Conservation (phyloP, 2,329 filamentous ascomycete genomes). For the Clonostachys rhizophaga region DNA sequence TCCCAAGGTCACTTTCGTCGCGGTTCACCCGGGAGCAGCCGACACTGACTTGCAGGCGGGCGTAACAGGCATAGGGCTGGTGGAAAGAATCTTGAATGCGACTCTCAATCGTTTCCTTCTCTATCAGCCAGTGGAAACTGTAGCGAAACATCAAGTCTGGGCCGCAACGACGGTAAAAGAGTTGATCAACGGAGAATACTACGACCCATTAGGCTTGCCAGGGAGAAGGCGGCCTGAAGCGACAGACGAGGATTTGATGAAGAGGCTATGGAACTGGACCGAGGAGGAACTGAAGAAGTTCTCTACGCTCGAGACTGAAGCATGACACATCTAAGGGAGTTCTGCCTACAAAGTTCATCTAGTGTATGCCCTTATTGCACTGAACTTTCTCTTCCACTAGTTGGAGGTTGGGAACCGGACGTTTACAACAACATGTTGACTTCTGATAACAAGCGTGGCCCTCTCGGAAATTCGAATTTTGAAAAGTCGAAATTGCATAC, state of each 20-base stretch:
- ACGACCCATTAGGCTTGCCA: slow-evolving; percentile 13
- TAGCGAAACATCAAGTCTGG: slow-evolving; percentile 9
- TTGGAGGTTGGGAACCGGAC: too few species aligned
- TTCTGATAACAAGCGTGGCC: too few species aligned
- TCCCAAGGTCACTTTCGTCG: slow-evolving; percentile 7
- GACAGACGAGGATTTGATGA: slow-evolving; percentile 10
- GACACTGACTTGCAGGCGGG: slow-evolving; percentile 9
- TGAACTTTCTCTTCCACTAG: too few species aligned
- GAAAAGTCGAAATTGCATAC: too few species aligned
- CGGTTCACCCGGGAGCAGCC: slow-evolving; percentile 14
- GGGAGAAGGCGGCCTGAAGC: slow-evolving; percentile 7
- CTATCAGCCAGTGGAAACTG: background rate
- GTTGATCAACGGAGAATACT: slow-evolving; percentile 15
- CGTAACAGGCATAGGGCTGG: background rate
- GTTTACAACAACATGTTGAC: too few species aligned
- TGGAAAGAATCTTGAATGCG: background rate
- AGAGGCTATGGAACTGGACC: slow-evolving; percentile 21
- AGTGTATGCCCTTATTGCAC: too few species aligned
- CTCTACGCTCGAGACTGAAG: too few species aligned
- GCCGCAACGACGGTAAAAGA: slow-evolving; percentile 1
- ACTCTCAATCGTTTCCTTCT: background rate
- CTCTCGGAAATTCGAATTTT: too few species aligned
- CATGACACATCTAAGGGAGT: too few species aligned
- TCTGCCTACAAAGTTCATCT: too few species aligned
- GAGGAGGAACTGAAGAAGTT: slow-evolving; percentile 12